Evolutionary conservation across 495 filamentous ascomycete genomes (phyloP).

Genomic region (Penicillium crystallinum): DNA sequence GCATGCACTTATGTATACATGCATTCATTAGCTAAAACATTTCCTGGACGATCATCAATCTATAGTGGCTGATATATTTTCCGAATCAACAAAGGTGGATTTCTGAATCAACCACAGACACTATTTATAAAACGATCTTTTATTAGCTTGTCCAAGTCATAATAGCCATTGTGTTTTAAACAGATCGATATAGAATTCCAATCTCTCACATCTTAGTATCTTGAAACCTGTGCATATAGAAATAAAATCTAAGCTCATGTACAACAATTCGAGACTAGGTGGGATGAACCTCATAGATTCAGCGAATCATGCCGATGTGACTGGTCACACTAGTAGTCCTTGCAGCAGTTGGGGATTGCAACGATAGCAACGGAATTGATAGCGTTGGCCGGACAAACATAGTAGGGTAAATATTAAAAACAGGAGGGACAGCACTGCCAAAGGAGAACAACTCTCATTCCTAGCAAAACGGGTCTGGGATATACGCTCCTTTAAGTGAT

Average conservation of each 20-base stretch:
- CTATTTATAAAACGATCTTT: neutral
- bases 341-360: slow-evolving; percentile 10
- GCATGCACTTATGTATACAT: neutral
- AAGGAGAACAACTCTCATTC: neutral
- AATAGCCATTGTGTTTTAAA: slow-evolving; percentile 9
- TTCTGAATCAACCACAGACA: neutral
- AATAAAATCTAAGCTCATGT: neutral
- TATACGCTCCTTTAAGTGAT: neutral
- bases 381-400: slow-evolving; percentile 9
- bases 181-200: neutral
- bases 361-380: slow-evolving; percentile 5
- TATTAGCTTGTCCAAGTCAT: neutral
- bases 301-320: slow-evolving; percentile 4
- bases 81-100: slow-evolving; percentile 1
- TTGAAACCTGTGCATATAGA: neutral
- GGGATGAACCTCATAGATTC: neutral
- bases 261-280: neutral
- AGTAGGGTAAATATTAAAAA: slow-evolving; percentile 5
- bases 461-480: neutral
- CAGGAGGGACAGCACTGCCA: neutral
- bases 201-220: neutral
- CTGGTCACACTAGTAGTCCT: slow-evolving; percentile 6
- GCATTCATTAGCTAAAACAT: neutral
- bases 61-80: slow-evolving; percentile 5
- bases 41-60: neutral